phyloP scores from a whole-genome alignment of 768 basidiomycete genomes.

The Stropharia rugosoannulata region DNA sequence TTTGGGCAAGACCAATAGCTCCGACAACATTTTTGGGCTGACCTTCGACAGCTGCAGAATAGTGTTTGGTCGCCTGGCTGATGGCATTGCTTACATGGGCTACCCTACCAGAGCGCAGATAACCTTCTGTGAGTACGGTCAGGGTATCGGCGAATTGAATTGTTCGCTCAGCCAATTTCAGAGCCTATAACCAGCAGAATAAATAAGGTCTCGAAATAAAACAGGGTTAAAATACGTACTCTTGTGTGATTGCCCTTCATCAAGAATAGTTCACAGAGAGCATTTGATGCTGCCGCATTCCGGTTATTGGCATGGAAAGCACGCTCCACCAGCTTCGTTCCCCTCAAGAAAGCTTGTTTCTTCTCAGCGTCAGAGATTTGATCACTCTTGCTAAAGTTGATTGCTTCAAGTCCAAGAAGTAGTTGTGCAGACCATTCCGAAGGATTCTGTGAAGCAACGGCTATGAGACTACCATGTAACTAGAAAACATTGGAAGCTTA shows the following conservation, averaged over 20 bases:
- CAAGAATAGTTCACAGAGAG: constrained; percentile 77
- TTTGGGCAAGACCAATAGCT: constrained; percentile 82
- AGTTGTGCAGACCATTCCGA: constrained; percentile 77
- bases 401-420: constrained; percentile 80
- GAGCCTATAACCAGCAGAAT: constrained; percentile 48
- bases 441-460: constrained; percentile 53
- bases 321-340: constrained; percentile 69
- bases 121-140: constrained; percentile 82
- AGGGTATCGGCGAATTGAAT: constrained; percentile 93
- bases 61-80: constrained; percentile 70
- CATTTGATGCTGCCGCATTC: constrained; percentile 82
- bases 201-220: background rate
- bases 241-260: constrained; percentile 64
- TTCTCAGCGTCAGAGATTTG: constrained; percentile 64
- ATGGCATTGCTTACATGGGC: constrained; percentile 69
- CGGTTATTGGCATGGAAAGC: constrained; percentile 81
- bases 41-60: constrained; percentile 62
- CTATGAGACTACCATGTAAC: background rate
- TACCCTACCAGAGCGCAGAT: constrained; percentile 79
- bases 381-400: constrained; percentile 82
- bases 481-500: constrained; percentile 33
- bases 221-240: constrained; percentile 33
- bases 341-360: constrained; percentile 54
- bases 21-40: constrained; percentile 76
- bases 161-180: constrained; percentile 92